These are phyloP conservation scores for Stephania cephalantha DNA, from an alignment of 164 flowering plant genomes.

Conservation along the genomic window DNA sequence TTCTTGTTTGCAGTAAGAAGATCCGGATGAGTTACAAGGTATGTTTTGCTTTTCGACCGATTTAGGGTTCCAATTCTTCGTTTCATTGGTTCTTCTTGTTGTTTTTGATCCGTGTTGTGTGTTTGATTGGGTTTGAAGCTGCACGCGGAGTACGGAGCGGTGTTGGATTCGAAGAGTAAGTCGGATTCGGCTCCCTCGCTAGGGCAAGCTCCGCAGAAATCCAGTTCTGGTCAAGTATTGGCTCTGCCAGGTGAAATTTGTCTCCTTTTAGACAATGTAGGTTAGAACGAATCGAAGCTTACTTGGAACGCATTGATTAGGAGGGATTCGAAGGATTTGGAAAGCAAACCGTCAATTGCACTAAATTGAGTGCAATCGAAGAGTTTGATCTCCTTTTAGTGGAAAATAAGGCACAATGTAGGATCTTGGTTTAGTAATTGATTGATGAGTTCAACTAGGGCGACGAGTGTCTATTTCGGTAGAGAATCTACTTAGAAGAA, in stretches of 20 bases:
- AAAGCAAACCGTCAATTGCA: too few relatives aligned
- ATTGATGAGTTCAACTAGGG: too few relatives aligned
- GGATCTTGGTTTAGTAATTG: too few relatives aligned
- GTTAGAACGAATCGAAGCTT: too few relatives aligned
- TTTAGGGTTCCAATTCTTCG: neutral
- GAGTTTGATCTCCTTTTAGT: too few relatives aligned
- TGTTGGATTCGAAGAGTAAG: conserved; percentile 25
- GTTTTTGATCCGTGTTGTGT: conserved; percentile 11
- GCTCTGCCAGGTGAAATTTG: conserved; percentile 59
- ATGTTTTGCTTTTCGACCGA: conserved; percentile 12
- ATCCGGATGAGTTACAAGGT: conserved; percentile 75
- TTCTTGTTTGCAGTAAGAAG: conserved; percentile 54
- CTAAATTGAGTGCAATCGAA: too few relatives aligned
- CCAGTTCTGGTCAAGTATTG: conserved; percentile 39
- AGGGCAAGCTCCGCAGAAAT: conserved; percentile 22
- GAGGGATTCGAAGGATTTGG: too few relatives aligned
- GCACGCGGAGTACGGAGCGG: conserved; percentile 54
- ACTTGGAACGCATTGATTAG: too few relatives aligned
- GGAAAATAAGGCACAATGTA: too few relatives aligned
- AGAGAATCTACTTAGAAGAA: too few relatives aligned
- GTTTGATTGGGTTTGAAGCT: conserved; percentile 31
- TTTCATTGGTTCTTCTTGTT: neutral
- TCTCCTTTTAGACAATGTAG: too few relatives aligned
- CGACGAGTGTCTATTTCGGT: too few relatives aligned
- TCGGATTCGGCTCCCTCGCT: conserved; percentile 20